phyloP scores from a whole-genome alignment of 164 flowering plant genomes.

The Tetrastigma voinierianum region DNA sequence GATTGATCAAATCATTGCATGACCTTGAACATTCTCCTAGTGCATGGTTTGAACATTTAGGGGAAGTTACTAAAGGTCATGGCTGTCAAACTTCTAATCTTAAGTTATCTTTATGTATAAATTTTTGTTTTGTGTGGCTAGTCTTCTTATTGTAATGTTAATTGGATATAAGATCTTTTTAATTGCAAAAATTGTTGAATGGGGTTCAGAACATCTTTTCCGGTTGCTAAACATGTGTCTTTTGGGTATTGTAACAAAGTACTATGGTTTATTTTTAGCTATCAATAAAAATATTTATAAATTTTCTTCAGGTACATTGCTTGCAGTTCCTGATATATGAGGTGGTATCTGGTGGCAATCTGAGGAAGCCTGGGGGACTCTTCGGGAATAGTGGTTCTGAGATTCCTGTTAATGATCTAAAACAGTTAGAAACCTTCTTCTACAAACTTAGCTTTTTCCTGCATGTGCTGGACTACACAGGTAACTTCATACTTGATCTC shows the following conservation, averaged over 20 bases:
- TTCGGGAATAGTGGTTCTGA: constrained; percentile 90
- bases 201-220: too few relatives aligned
- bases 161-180: too few relatives aligned
- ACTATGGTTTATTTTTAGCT: background rate
- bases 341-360: constrained; percentile 95
- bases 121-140: too few relatives aligned
- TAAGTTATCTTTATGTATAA: too few relatives aligned
- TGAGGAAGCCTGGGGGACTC: constrained; percentile 92
- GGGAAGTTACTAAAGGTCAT: too few relatives aligned
- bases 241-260: background rate
- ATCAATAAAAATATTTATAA: background rate
- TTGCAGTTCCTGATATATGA: constrained; percentile 95
- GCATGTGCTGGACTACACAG: constrained; percentile 87
- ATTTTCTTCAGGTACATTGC: constrained; percentile 76
- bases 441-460: constrained; percentile 97
- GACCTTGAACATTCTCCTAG: too few relatives aligned
- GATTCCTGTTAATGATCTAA: constrained; percentile 77
- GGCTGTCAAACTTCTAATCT: too few relatives aligned
- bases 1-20: too few relatives aligned
- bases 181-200: too few relatives aligned
- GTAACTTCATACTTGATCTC: constrained; percentile 30
- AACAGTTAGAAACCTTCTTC: constrained; percentile 92
- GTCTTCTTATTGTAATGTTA: too few relatives aligned
- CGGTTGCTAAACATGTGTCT: too few relatives aligned
- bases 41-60: too few relatives aligned